These are phyloP conservation scores for Pseudomonodictys pantanalensis DNA, from an alignment of 495 filamentous ascomycete species.

Conservation along the genomic window DNA sequence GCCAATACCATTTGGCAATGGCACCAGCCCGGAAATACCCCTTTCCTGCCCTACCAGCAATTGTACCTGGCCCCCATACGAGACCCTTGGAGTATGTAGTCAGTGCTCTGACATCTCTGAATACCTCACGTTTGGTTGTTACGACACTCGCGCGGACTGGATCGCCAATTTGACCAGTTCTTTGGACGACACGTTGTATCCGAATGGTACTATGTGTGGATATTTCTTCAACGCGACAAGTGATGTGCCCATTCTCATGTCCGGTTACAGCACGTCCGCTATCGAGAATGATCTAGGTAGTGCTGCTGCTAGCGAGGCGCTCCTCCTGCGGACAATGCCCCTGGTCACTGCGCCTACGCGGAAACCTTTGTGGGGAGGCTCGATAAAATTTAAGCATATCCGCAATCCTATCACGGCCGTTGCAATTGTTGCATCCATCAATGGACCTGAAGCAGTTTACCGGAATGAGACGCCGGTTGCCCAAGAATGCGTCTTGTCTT, in stretches of 20 bases:
- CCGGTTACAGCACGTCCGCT: slow-evolving; percentile 7
- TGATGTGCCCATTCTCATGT: slow-evolving; percentile 15
- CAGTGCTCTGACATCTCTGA: slow-evolving; percentile 1
- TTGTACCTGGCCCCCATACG: slow-evolving; percentile 6
- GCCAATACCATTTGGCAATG: slow-evolving; percentile 11
- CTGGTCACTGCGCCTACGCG: slow-evolving; percentile 1
- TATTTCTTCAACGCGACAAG: slow-evolving; percentile 19
- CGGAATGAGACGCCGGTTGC: slow-evolving; percentile 12
- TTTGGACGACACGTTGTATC: background rate
- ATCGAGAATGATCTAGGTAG: background rate
- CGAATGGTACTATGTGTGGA: slow-evolving; percentile 24
- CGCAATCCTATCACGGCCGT: slow-evolving; percentile 19
- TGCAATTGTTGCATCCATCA: background rate
- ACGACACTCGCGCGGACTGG: background rate
- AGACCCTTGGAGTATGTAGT: slow-evolving; percentile 11
- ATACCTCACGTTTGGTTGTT: background rate
- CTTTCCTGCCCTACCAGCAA: slow-evolving; percentile 13
- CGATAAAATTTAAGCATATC: slow-evolving; percentile 21
- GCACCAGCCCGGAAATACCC: slow-evolving; percentile 4
- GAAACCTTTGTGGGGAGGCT: slow-evolving; percentile 6
- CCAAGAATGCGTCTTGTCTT: slow-evolving; percentile 23
- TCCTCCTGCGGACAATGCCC: slow-evolving; percentile 18
- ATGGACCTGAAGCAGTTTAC: slow-evolving; percentile 6
- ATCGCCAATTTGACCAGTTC: background rate
- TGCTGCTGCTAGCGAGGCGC: background rate